Evolutionary conservation across 257 asterid species (phyloP).

Genomic region (Nicotiana obtusifolia): DNA sequence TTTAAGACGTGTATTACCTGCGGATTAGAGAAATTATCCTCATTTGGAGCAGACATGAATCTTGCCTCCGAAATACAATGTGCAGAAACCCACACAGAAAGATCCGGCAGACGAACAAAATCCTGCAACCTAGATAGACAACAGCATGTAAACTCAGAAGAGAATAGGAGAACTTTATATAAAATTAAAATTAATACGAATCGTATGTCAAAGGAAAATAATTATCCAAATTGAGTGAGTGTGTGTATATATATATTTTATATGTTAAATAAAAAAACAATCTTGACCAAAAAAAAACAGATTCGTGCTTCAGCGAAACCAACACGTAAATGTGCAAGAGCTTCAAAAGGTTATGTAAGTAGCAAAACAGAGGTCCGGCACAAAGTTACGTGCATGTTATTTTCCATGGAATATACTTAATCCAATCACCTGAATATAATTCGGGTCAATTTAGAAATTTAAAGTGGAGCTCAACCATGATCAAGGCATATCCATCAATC

Average conservation of each 20-base stretch:
- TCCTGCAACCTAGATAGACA: neutral
- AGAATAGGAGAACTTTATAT: neutral
- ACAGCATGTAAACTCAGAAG: neutral
- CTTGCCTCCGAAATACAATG: constrained; percentile 12
- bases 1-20: constrained; percentile 38
- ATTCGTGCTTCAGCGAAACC: neutral
- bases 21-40: constrained; percentile 34
- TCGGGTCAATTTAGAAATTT: neutral
- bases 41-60: constrained; percentile 43
- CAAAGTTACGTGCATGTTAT: neutral
- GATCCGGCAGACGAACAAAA: neutral
- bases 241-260: no score
- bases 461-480: neutral
- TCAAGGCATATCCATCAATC: neutral
- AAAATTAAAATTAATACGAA: no score
- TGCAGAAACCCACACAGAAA: neutral
- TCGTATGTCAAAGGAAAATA: neutral
- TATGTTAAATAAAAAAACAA: neutral
- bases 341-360: no score
- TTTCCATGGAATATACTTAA: neutral
- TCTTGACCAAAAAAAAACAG: neutral
- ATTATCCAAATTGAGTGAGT: neutral
- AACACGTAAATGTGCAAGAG: neutral
- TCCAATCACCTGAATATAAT: neutral
- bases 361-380: neutral